Evolutionary conservation across 225 moss, liverwort and hornwort genomes (phyloP).

Genomic region (Pseudoscleropodium purum): DNA sequence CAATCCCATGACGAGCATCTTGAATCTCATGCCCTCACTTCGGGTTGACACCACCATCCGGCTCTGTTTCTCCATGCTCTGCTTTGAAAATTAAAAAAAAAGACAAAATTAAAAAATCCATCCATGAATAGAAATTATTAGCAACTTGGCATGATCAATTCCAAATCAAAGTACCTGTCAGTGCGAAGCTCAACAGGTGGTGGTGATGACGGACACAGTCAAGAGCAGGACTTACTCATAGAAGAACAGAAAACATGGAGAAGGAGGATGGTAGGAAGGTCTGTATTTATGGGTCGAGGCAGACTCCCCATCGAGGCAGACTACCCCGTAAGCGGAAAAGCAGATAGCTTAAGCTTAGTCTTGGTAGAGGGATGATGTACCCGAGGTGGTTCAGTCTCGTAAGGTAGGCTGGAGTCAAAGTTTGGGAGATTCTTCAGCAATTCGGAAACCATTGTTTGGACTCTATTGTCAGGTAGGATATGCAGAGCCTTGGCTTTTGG

Average conservation of each 20-base stretch:
- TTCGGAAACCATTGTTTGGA: no score
- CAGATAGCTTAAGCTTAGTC: background rate
- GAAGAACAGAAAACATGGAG: background rate
- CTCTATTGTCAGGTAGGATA: no score
- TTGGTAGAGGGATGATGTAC: background rate
- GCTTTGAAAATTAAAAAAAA: no score
- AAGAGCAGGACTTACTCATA: background rate
- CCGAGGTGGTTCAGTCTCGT: background rate
- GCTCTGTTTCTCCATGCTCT: background rate
- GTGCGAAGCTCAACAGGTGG: background rate
- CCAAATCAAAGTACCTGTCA: background rate
- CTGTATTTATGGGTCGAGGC: background rate
- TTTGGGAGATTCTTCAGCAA: no score
- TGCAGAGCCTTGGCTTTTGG: no score
- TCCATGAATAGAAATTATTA: background rate
- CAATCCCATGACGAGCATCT: background rate
- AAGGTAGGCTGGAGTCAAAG: background rate
- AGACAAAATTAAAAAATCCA: no score
- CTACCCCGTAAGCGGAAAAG: no score
- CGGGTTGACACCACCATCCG: background rate
- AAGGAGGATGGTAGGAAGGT: background rate
- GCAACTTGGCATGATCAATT: no score
- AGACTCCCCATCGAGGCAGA: background rate
- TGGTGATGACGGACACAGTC: background rate
- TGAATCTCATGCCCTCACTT: background rate